A percentile compares a stretch with the other conserved stretches of the same genome.
Evolutionary conservation across 768 basidiomycete species (phyloP).

Genomic region (Amanita rimosa): DNA sequence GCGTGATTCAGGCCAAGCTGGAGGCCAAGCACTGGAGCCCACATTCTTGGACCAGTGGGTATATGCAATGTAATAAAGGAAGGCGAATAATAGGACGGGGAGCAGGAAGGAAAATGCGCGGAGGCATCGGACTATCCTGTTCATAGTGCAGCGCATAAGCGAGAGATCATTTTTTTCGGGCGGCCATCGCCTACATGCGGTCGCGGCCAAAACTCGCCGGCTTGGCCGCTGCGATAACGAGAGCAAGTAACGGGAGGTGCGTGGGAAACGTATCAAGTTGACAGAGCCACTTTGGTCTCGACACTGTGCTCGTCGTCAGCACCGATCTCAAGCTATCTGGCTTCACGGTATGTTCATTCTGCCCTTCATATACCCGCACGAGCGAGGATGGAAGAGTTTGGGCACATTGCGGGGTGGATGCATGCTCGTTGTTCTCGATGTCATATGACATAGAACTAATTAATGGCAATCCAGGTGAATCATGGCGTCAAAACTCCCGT

Average conservation of each 20-base stretch:
- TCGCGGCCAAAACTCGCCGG: no score
- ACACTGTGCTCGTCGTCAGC: constrained; percentile 36
- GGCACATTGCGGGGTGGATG: constrained; percentile 32
- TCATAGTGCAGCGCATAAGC: background rate
- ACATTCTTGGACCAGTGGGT: constrained; percentile 3
- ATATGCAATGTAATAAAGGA: background rate
- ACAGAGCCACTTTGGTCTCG: no score
- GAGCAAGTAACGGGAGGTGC: constrained; percentile 7
- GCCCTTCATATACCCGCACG: constrained; percentile 9
- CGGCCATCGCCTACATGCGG: no score
- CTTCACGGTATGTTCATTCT: constrained; percentile 32
- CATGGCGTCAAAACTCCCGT: constrained; percentile 87
- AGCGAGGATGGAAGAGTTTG: constrained; percentile 22
- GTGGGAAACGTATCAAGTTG: constrained; percentile 25
- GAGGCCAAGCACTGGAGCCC: constrained; percentile 6
- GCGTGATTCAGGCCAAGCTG: constrained; percentile 8
- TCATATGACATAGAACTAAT: no score
- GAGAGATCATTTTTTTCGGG: no score
- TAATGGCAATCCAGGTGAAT: constrained; percentile 25
- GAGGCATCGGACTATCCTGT: background rate
- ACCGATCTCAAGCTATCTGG: constrained; percentile 27
- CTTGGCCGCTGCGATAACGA: no score
- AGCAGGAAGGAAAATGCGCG: background rate
- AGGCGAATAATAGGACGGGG: background rate
- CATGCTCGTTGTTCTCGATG: constrained; percentile 22